phyloP scores from a whole-genome alignment of 2,329 filamentous ascomycete species.

The Nemania bipapillata region DNA sequence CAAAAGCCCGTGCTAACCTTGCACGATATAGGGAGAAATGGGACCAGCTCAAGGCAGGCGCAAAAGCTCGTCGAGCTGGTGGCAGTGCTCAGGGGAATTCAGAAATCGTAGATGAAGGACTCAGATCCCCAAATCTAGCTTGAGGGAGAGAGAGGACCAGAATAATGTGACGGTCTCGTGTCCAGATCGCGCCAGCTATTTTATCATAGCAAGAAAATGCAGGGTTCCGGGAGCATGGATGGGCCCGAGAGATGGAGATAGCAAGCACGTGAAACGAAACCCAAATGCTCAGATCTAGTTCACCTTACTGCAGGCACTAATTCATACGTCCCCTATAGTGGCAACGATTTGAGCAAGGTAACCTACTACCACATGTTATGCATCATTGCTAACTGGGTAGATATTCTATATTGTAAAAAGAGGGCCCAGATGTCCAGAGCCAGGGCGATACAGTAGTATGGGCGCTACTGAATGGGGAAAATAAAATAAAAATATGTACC shows the following conservation, averaged over 20 bases:
- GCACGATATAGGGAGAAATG: conserved; percentile 70
- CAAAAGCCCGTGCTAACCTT: conserved; percentile 66
- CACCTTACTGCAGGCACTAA: neutral
- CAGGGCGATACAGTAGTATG: too few species aligned
- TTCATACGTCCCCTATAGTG: neutral
- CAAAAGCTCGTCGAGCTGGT: conserved; percentile 62
- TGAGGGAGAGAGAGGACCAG: conserved; percentile 14
- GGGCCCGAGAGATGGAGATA: neutral
- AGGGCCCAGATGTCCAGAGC: too few species aligned
- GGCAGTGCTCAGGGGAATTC: conserved; percentile 38
- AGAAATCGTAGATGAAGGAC: conserved; percentile 36
- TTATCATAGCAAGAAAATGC: neutral
- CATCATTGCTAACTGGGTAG: too few species aligned
- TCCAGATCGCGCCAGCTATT: neutral
- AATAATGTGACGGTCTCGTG: neutral
- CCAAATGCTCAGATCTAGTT: neutral
- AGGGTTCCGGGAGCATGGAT: neutral
- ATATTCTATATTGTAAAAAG: too few species aligned
- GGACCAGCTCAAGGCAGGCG: conserved; percentile 70
- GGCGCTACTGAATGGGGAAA: too few species aligned
- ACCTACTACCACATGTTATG: too few species aligned
- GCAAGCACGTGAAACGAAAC: neutral
- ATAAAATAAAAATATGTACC: too few species aligned
- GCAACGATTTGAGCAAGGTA: neutral
- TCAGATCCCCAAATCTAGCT: conserved; percentile 36